Evolutionary conservation across 495 filamentous ascomycete species (phyloP).

Genomic region (Rhizodiscina lignyota): DNA sequence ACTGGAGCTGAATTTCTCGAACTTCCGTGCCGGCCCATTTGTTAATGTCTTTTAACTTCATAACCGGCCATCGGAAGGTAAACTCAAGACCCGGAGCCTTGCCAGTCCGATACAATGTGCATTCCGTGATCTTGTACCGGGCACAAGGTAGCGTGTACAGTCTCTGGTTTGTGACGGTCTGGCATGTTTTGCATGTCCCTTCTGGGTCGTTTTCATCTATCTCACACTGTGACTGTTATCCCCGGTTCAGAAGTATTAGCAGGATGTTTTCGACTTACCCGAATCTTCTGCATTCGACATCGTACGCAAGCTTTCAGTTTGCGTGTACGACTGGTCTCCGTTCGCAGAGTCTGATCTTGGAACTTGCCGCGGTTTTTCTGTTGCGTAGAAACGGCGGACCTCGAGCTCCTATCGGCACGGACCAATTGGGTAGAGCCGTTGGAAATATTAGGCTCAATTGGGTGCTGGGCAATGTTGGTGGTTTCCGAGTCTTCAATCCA

Average conservation of each 20-base stretch:
- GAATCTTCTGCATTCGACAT: conserved; percentile 1
- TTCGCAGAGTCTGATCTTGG: no score
- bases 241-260: neutral
- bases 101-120: conserved; percentile 3
- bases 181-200: neutral
- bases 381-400: no score
- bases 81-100: conserved; percentile 2
- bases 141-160: conserved; percentile 2
- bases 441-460: no score
- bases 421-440: no score
- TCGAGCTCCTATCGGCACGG: no score
- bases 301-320: conserved; percentile 1
- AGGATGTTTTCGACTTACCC: neutral
- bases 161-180: no score
- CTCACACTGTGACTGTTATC: neutral
- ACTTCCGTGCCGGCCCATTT: no score
- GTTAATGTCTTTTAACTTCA: conserved; percentile 9
- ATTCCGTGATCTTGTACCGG: conserved; percentile 9
- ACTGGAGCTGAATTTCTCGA: no score
- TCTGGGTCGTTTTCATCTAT: neutral
- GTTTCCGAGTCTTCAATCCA: no score
- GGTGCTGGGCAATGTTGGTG: no score
- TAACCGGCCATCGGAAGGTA: conserved; percentile 8
- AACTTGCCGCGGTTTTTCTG: no score
- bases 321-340: no score